A percentile compares a stretch with the other conserved stretches of the same genome.
phyloP scores from a whole-genome alignment of 495 filamentous ascomycete genomes.

The Hypoxylon fragiforme region DNA sequence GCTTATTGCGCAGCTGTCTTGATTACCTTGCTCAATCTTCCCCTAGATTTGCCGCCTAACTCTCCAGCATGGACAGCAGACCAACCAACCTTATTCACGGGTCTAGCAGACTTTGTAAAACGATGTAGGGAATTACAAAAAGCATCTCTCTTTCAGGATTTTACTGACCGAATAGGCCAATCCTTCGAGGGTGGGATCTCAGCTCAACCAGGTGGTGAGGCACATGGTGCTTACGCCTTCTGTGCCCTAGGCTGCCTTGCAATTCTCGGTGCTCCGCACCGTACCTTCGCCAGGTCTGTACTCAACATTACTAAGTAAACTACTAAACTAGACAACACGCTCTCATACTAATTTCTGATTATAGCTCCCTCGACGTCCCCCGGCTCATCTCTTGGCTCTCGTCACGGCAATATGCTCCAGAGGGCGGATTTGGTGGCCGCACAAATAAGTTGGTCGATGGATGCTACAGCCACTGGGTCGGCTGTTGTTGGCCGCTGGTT shows the following conservation, averaged over 20 bases:
- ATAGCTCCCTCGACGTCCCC: slow-evolving; percentile 76
- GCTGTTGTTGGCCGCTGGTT: slow-evolving; percentile 87
- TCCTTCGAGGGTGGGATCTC: slow-evolving; percentile 93
- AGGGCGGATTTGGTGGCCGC: slow-evolving; percentile 87
- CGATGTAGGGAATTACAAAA: slow-evolving; percentile 62
- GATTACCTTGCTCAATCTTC: slow-evolving; percentile 79
- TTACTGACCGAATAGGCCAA: slow-evolving; percentile 64
- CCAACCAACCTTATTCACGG: slow-evolving; percentile 60
- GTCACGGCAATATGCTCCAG: slow-evolving; percentile 84
- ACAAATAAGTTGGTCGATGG: slow-evolving; percentile 99
- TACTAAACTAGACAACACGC: neutral
- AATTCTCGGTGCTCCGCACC: slow-evolving; percentile 75
- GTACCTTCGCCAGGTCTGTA: slow-evolving; percentile 66
- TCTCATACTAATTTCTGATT: slow-evolving; percentile 19
- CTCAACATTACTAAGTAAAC: slow-evolving; percentile 7
- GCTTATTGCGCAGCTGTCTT: slow-evolving; percentile 87
- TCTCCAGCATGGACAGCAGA: slow-evolving; percentile 53
- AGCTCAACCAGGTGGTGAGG: slow-evolving; percentile 78
- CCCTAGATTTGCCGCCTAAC: slow-evolving; percentile 72
- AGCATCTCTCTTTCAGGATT: slow-evolving; percentile 7
- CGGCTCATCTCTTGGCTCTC: slow-evolving; percentile 83
- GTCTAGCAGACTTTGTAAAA: slow-evolving; percentile 76
- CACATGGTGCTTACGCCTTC: slow-evolving; percentile 96
- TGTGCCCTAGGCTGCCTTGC: slow-evolving; percentile 86
- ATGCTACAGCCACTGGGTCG: slow-evolving; percentile 97